phyloP scores from a whole-genome alignment of 805 yeast species.

The Peterozyma xylosa region DNA sequence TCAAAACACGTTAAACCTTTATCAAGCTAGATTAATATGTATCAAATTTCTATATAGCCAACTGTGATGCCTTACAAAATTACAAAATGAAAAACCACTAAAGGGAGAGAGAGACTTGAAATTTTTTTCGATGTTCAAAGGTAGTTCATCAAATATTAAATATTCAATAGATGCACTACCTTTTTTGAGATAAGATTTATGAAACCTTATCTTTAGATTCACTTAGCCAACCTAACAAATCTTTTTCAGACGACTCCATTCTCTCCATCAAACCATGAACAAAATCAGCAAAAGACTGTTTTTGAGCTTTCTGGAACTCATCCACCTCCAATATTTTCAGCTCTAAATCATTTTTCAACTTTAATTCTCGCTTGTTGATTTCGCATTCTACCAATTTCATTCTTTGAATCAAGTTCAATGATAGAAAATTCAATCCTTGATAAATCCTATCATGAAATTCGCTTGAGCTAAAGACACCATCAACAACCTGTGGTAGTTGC shows the following conservation, averaged over 20 bases:
- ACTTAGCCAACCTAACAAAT: not conserved
- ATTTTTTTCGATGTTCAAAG: no score
- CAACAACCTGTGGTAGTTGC: no score
- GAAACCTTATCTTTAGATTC: not conserved
- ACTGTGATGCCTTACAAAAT: no score
- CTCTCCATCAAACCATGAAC: not conserved
- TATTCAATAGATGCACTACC: no score
- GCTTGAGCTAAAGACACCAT: no score
- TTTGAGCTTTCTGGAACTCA: slow-evolving; percentile 2
- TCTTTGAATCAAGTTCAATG: slow-evolving; percentile 4
- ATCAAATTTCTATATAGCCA: no score
- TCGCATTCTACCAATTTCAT: slow-evolving; percentile 4
- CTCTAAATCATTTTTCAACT: slow-evolving; percentile 1
- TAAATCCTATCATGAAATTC: not conserved
- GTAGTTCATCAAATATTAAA: no score
- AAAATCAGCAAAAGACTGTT: not conserved
- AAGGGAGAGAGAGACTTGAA: no score
- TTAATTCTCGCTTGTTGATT: slow-evolving; percentile 1
- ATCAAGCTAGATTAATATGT: no score
- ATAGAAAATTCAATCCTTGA: slow-evolving; percentile 4
- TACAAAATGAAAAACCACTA: no score
- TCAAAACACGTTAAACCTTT: no score
- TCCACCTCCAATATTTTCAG: slow-evolving; percentile 1
- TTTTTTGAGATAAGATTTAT: not conserved
- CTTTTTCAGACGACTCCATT: slow-evolving; percentile 2